phyloP scores from a whole-genome alignment of 2,329 filamentous ascomycete genomes.

The Neoarthrinium moseri region DNA sequence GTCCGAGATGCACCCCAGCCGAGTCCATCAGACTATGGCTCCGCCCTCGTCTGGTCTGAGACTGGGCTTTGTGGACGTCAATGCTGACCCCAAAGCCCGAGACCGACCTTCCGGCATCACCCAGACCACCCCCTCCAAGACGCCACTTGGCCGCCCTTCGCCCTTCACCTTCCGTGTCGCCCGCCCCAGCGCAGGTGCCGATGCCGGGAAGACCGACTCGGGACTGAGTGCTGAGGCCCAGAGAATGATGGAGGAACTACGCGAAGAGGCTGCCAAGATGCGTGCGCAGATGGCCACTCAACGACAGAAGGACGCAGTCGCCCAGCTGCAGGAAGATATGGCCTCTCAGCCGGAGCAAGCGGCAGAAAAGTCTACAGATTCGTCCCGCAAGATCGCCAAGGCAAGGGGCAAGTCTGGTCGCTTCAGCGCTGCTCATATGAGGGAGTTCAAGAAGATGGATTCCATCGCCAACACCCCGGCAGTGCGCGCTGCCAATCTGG shows the following conservation, averaged over 20 bases:
- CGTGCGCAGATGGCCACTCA: conserved; percentile 66
- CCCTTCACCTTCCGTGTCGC: conserved; percentile 66
- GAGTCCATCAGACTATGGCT: conserved; percentile 73
- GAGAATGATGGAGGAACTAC: conserved; percentile 64
- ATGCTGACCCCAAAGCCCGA: conserved; percentile 47
- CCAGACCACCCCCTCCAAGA: conserved; percentile 65
- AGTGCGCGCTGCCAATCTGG: conserved; percentile 60
- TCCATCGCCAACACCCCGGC: conserved; percentile 88
- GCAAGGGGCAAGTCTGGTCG: conserved; percentile 76
- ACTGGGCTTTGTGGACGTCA: conserved; percentile 79
- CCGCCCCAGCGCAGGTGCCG: conserved; percentile 36
- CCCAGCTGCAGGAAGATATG: conserved; percentile 40
- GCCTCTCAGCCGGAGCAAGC: conserved; percentile 34
- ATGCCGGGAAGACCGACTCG: too few species aligned
- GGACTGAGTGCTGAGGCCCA: conserved; percentile 62
- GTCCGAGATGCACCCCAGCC: conserved; percentile 90
- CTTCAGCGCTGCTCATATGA: conserved; percentile 83
- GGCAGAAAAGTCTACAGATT: too few species aligned
- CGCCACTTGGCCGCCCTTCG: conserved; percentile 46
- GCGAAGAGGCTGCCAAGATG: conserved; percentile 69
- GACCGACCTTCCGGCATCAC: conserved; percentile 37
- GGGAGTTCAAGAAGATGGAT: conserved; percentile 95
- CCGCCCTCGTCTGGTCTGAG: conserved; percentile 76
- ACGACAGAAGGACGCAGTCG: conserved; percentile 58
- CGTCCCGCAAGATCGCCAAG: conserved; percentile 78